Evolutionary conservation across 2,329 filamentous ascomycete species (phyloP).

Genomic region (Harringtonia aguacate): DNA sequence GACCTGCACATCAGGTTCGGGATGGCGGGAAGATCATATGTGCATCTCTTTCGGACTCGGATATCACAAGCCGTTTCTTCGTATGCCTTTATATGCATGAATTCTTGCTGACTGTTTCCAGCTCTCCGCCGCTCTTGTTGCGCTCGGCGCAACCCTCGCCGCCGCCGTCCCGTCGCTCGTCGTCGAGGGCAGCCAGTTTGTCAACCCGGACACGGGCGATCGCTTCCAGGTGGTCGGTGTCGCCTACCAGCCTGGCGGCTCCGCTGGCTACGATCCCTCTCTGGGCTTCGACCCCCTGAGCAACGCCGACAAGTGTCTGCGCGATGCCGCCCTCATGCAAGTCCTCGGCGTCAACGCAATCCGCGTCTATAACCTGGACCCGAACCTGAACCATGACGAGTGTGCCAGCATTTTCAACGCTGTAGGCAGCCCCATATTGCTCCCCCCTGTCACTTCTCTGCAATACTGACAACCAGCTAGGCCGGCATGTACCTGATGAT

Average conservation of each 20-base stretch:
- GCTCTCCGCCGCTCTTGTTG: slow-evolving; percentile 35
- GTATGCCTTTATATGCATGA: neutral
- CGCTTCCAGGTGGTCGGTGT: slow-evolving; percentile 57
- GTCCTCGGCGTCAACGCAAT: slow-evolving; percentile 55
- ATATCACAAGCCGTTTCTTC: too few relatives aligned
- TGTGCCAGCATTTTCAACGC: slow-evolving; percentile 60
- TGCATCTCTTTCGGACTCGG: too few relatives aligned
- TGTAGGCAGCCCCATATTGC: slow-evolving; percentile 22
- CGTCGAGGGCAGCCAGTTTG: slow-evolving; percentile 46
- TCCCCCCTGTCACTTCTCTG: too few relatives aligned
- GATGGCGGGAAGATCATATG: too few relatives aligned
- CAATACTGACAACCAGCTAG: slow-evolving; percentile 13
- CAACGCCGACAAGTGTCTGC: slow-evolving; percentile 44
- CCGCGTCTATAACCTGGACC: slow-evolving; percentile 59
- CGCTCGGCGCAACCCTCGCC: slow-evolving; percentile 40
- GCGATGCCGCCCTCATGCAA: slow-evolving; percentile 57
- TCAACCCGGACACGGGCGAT: slow-evolving; percentile 46
- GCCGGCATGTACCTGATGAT: slow-evolving; percentile 60
- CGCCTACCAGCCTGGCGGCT: slow-evolving; percentile 60
- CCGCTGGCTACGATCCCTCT: slow-evolving; percentile 46
- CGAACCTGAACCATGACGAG: slow-evolving; percentile 53
- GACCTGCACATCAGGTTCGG: too few relatives aligned
- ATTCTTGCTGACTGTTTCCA: slow-evolving; percentile 7
- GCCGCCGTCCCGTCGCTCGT: slow-evolving; percentile 47
- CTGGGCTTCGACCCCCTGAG: slow-evolving; percentile 49